Evolutionary conservation across 1,284 basidiomycete species (phyloP), one percentile per base, ranked within the genome.

Genomic region (Golubevia pallescens): DNA sequence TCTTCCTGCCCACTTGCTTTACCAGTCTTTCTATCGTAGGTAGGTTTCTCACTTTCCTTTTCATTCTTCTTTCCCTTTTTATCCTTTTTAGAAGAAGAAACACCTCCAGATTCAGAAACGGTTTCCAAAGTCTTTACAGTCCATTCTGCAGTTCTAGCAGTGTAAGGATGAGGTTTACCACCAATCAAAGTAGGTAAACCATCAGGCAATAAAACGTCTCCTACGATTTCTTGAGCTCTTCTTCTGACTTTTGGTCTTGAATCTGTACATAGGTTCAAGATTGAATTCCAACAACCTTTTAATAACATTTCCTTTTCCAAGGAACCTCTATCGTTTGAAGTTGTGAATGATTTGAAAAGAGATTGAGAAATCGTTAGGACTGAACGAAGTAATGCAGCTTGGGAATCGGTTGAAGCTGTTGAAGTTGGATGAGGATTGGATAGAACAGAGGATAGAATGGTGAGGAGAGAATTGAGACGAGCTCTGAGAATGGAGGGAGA

Each of bases 161-260:
- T 89, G 73, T 96, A 99, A 0, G 96, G 95, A 87, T 98, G 96
- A 95, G 88, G 2, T 52, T 60, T 64, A 51, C 61, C 42, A 52
- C 32, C 20, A 7, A 38, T 20, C 10, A 55, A 20, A 24, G 42
- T 7, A 23, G 19, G 51, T 19, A 34, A 28, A 1, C 53, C 63
- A 7, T 32, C 23, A 13, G 24, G 21, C 6, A 23, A 21, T 0
- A 85, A 78, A 20, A 95, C 88, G 73, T 93, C 91, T 70, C 89
- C 89, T 53, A 99, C 89, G 21, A 93, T 90, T 75, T 97, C 94
- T 64, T 92, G 92, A 7, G 96, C 95, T 71, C 92, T 90, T 86
- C 91, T 95, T 65, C 97, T 90, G 58, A 99, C 94, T 87, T 99
- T 98, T 48, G 97, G 96, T 57, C 96, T 88, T 1, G 91, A 89